Evolutionary conservation across 192 early-diverging fungal genomes (phyloP).

Genomic region (Coemansia sp.): DNA sequence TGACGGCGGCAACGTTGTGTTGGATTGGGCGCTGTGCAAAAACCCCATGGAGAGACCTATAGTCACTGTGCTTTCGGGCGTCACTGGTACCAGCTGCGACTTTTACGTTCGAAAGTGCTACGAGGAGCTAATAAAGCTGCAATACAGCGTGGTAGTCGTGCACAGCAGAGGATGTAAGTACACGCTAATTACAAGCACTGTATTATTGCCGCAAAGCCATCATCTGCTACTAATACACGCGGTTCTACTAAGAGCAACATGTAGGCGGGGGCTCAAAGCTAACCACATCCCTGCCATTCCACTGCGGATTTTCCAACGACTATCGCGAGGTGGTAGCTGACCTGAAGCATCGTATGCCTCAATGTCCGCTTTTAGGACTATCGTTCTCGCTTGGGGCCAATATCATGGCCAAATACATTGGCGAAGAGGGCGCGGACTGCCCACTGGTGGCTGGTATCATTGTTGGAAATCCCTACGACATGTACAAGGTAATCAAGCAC

Average conservation of each 20-base stretch:
- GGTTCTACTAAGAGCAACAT: not conserved
- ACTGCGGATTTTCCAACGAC: constrained; percentile 82
- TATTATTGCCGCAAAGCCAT: not conserved
- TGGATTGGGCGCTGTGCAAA: constrained; percentile 82
- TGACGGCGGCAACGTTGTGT: constrained; percentile 82
- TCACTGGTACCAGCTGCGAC: constrained; percentile 92
- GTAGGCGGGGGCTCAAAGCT: constrained; percentile 69
- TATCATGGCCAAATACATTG: constrained; percentile 88
- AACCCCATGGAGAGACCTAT: constrained; percentile 65
- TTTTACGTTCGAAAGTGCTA: constrained; percentile 83
- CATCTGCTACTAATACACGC: not conserved
- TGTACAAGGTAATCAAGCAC: constrained; percentile 59
- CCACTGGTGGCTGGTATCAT: constrained; percentile 74
- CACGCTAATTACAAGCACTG: not conserved
- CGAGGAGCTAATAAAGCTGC: constrained; percentile 60
- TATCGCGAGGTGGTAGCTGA: constrained; percentile 44
- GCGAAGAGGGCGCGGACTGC: constrained; percentile 76
- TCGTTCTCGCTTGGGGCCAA: constrained; percentile 95
- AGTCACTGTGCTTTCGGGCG: constrained; percentile 81
- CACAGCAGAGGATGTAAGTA: constrained; percentile 86
- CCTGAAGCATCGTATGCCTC: constrained; percentile 58
- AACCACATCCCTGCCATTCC: constrained; percentile 77
- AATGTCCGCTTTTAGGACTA: constrained; percentile 72
- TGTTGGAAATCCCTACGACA: constrained; percentile 87
- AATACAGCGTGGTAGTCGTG: constrained; percentile 78